A percentile compares a stretch with the other conserved stretches of the same genome.
Conservation (phyloP, 208 protist species). For the Acanthamoeba castellanii region DNA sequence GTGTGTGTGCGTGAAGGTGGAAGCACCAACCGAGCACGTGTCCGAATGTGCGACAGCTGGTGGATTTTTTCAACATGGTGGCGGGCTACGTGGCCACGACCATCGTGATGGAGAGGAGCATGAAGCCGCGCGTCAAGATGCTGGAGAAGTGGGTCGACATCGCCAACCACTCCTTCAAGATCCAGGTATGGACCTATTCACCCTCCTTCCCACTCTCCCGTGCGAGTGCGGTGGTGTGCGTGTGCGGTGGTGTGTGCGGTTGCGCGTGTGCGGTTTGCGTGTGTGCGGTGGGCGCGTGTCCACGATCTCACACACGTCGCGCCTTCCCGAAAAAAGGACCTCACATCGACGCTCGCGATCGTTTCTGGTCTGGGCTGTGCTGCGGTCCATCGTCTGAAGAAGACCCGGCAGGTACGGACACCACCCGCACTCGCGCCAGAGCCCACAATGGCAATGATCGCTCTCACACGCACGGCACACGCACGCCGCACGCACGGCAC, state of each 20-base stretch:
- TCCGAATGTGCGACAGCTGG: constrained; percentile 21
- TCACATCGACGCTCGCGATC: not conserved
- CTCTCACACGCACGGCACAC: too few relatives aligned
- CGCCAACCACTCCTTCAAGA: constrained; percentile 20
- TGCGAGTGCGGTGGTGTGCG: not conserved
- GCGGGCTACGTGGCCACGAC: constrained; percentile 34
- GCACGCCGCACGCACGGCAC: too few relatives aligned
- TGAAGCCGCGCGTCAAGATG: constrained; percentile 21
- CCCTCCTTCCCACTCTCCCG: not conserved
- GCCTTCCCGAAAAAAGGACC: not conserved
- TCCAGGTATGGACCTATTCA: not conserved
- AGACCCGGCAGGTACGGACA: not conserved
- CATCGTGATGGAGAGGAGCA: not conserved
- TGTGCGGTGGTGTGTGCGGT: not conserved
- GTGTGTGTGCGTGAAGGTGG: not conserved
- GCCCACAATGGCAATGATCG: not conserved
- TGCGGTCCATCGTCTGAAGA: constrained; percentile 11
- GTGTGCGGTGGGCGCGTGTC: too few relatives aligned
- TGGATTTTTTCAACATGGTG: constrained; percentile 37
- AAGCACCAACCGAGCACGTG: not conserved
- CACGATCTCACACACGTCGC: too few relatives aligned
- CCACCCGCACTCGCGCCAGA: not conserved
- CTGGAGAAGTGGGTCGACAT: constrained; percentile 26
- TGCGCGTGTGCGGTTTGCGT: too few relatives aligned
- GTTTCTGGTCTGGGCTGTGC: constrained; percentile 28